Percentiles rank a stretch among this genome's conserved stretches.
Conservation (phyloP, 139 green algal species). For the Micractinium sp. region DNA sequence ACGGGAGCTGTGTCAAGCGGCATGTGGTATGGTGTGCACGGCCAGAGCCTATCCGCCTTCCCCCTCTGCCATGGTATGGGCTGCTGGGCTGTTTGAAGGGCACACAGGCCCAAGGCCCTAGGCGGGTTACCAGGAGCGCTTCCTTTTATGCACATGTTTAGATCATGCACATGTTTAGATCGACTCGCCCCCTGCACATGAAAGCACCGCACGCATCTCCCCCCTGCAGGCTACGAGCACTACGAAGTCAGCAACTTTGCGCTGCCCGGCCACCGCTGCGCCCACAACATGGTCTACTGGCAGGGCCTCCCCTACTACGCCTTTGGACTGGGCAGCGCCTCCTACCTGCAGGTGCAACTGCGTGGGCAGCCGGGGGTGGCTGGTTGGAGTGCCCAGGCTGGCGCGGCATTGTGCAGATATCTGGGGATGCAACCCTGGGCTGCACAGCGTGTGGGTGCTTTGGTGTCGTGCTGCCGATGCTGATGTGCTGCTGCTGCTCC, state of each 20-base stretch:
- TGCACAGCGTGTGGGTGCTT: too few species aligned
- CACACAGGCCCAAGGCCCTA: too few species aligned
- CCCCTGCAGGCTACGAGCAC: constrained; percentile 80
- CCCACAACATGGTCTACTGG: constrained; percentile 97
- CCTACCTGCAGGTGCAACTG: constrained; percentile 62
- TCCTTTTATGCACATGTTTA: too few species aligned
- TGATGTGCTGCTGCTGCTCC: background rate
- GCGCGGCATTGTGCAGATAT: background rate
- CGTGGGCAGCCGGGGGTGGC: background rate
- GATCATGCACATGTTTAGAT: too few species aligned
- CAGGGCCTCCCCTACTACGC: constrained; percentile 73
- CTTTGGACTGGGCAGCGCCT: constrained; percentile 91
- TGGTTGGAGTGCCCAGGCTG: background rate
- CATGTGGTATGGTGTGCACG: background rate
- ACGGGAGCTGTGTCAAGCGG: background rate
- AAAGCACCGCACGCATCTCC: too few species aligned
- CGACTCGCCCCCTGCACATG: too few species aligned
- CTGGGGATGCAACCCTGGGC: too few species aligned
- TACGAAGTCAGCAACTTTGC: constrained; percentile 97
- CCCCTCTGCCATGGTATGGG: too few species aligned
- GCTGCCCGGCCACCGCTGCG: constrained; percentile 70
- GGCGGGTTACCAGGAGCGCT: too few species aligned
- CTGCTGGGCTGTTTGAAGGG: too few species aligned
- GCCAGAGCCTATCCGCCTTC: background rate
- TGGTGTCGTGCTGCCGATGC: too few species aligned